Evolutionary conservation across 108 stramenopile species (phyloP).

Genomic region (Cyclotella distinguenda): DNA sequence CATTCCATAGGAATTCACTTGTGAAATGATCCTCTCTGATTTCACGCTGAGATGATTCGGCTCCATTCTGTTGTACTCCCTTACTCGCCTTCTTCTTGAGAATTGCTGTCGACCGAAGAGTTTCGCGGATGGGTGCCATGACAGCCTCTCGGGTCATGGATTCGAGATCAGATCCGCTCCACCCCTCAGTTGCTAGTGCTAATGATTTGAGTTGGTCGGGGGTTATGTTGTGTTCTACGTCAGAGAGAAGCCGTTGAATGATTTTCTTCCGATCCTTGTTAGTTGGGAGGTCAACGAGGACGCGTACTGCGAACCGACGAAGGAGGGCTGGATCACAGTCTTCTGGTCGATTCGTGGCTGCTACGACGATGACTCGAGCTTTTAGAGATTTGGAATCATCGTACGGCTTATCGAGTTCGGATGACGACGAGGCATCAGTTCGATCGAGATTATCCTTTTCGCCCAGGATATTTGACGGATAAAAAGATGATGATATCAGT

Average conservation of each 20-base stretch:
- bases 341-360: slow-evolving; percentile 84
- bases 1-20: slow-evolving; percentile 52
- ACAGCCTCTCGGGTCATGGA: slow-evolving; percentile 77
- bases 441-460: neutral
- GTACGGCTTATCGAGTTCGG: neutral
- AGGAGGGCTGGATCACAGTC: slow-evolving; percentile 85
- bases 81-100: slow-evolving; percentile 49
- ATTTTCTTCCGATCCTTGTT: slow-evolving; percentile 68
- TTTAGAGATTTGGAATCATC: slow-evolving; percentile 16
- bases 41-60: neutral
- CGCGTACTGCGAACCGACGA: slow-evolving; percentile 77
- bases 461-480: neutral
- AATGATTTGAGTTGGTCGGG: slow-evolving; percentile 48
- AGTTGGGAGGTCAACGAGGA: slow-evolving; percentile 64
- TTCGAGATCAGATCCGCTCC: slow-evolving; percentile 85
- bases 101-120: slow-evolving; percentile 63
- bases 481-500: no score
- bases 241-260: slow-evolving; percentile 44
- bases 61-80: slow-evolving; percentile 13
- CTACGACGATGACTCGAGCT: slow-evolving; percentile 73
- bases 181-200: slow-evolving; percentile 66
- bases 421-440: neutral
- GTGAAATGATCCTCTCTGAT: slow-evolving; percentile 23
- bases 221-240: slow-evolving; percentile 58
- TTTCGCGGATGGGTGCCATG: slow-evolving; percentile 86